Conservation (phyloP, 2,329 filamentous ascomycete species). For the Penicillium sp. region DNA sequence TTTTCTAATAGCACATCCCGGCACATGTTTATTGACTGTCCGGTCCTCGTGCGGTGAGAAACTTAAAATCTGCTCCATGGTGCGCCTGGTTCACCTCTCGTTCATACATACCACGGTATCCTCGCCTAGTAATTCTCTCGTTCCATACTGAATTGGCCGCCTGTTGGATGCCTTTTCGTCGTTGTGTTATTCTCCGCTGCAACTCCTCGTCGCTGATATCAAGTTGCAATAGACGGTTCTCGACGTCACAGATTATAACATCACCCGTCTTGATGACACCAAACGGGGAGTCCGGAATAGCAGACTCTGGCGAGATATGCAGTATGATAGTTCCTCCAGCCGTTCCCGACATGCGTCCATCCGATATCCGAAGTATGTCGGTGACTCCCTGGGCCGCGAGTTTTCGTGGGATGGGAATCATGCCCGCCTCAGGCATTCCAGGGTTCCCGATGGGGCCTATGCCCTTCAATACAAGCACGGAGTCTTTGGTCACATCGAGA, state of each 20-base stretch:
- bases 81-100: slow-evolving; percentile 42
- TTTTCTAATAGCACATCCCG: no score
- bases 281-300: slow-evolving; percentile 44
- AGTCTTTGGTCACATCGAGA: slow-evolving; percentile 42
- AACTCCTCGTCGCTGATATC: slow-evolving; percentile 42
- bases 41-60: slow-evolving; percentile 26
- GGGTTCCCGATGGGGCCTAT: slow-evolving; percentile 52
- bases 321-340: slow-evolving; percentile 54
- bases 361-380: slow-evolving; percentile 53
- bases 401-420: slow-evolving; percentile 51
- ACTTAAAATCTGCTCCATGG: slow-evolving; percentile 40
- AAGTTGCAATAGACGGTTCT: slow-evolving; percentile 39
- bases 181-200: slow-evolving; percentile 31
- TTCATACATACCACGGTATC: slow-evolving; percentile 40
- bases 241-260: slow-evolving; percentile 44
- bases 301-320: slow-evolving; percentile 52
- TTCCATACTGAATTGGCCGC: slow-evolving; percentile 15
- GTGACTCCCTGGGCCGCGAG: slow-evolving; percentile 44
- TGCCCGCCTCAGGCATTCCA: slow-evolving; percentile 51
- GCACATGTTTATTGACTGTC: no score
- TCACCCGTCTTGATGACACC: slow-evolving; percentile 49
- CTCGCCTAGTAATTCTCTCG: slow-evolving; percentile 19
- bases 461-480: slow-evolving; percentile 46
- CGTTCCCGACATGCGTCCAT: slow-evolving; percentile 55
- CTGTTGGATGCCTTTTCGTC: slow-evolving; percentile 18